These are phyloP conservation scores for Triangularia setosa DNA, from an alignment of 2,329 filamentous ascomycete species.

Conservation along the genomic window DNA sequence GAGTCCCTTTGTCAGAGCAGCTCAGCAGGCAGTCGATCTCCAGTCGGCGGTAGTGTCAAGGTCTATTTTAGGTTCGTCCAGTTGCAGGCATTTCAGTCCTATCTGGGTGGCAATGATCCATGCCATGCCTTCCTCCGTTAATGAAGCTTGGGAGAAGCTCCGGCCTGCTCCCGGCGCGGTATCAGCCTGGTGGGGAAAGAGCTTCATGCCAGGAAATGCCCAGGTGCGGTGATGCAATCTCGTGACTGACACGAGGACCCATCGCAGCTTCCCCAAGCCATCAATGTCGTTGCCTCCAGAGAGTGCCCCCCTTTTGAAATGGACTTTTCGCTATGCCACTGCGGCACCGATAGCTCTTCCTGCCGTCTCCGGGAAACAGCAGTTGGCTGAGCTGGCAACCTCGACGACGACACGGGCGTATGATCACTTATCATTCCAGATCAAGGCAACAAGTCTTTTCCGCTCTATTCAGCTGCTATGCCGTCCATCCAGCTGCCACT, in stretches of 20 bases:
- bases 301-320: not conserved
- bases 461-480: not conserved
- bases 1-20: slow-evolving; percentile 13
- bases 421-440: not conserved
- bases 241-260: not conserved
- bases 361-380: not conserved
- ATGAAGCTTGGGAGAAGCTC: not conserved
- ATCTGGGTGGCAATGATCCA: not conserved
- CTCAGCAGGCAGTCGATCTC: not conserved
- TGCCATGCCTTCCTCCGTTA: not conserved
- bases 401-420: not conserved
- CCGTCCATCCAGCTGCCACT: not conserved
- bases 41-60: not conserved
- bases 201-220: not conserved
- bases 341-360: not conserved
- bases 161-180: not conserved
- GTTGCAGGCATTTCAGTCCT: not conserved
- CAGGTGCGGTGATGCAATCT: not conserved
- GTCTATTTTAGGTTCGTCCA: not conserved
- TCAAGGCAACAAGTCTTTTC: not conserved
- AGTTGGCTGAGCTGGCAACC: not conserved
- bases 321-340: not conserved
- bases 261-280: not conserved
- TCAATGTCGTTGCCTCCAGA: not conserved
- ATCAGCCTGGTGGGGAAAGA: not conserved